phyloP scores from a whole-genome alignment of 306 rosid species.

The Quillaja saponaria region DNA sequence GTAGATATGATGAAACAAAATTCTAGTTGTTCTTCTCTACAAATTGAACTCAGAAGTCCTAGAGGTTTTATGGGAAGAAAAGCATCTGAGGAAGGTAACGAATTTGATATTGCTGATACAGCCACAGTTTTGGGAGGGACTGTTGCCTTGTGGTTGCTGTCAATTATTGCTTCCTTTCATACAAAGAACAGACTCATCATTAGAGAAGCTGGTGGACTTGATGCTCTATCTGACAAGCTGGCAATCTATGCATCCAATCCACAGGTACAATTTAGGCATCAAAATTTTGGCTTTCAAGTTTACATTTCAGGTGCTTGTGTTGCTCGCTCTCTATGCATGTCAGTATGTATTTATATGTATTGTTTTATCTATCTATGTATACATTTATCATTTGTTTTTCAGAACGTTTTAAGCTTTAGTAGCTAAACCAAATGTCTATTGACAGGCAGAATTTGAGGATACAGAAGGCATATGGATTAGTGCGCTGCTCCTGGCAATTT shows the following conservation, averaged over 20 bases:
- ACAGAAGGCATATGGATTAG: conserved; percentile 88
- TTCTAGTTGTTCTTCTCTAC: conserved; percentile 52
- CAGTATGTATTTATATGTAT: conserved; percentile 19
- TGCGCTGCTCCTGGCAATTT: conserved; percentile 77
- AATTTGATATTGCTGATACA: conserved; percentile 64
- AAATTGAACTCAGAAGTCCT: conserved; percentile 59
- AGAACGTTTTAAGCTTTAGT: conserved; percentile 27
- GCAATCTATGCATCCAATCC: conserved; percentile 65
- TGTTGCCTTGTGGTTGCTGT: conserved; percentile 84
- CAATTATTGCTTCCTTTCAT: conserved; percentile 67
- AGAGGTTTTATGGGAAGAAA: conserved; percentile 73
- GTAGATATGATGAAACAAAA: conserved; percentile 72
- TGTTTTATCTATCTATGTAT: no score
- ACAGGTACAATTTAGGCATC: conserved; percentile 49
- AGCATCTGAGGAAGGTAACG: conserved; percentile 67
- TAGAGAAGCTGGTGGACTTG: conserved; percentile 89
- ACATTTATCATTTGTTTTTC: no score
- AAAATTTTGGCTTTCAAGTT: no score
- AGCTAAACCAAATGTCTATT: conserved; percentile 34
- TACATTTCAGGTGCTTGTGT: not conserved
- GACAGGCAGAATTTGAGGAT: conserved; percentile 87
- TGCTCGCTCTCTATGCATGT: not conserved
- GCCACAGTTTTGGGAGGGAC: conserved; percentile 68
- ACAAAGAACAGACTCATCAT: conserved; percentile 52
- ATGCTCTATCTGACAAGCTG: conserved; percentile 74